phyloP scores from a whole-genome alignment of 2,329 filamentous ascomycete genomes.

The Stachybotrys chartarum region DNA sequence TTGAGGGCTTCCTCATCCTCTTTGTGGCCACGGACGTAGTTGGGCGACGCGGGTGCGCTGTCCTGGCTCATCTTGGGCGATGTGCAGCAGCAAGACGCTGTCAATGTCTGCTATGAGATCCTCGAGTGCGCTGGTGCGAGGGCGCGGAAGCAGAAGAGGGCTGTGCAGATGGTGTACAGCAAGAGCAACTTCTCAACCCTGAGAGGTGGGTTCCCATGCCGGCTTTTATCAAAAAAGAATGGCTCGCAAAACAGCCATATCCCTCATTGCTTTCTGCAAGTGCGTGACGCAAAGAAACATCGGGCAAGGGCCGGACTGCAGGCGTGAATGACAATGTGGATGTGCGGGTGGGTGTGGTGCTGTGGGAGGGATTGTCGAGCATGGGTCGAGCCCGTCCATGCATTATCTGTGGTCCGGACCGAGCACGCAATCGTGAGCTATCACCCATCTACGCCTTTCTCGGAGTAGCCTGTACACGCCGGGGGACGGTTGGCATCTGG shows the following conservation, averaged over 20 bases:
- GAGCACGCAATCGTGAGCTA: not conserved
- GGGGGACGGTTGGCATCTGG: not conserved
- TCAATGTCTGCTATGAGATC: too few relatives aligned
- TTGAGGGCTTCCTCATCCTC: conserved; percentile 23
- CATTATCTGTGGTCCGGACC: not conserved
- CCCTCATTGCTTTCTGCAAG: not conserved
- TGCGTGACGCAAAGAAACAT: not conserved
- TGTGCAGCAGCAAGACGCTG: not conserved
- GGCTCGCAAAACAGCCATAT: not conserved
- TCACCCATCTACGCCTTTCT: not conserved
- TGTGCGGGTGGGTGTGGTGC: not conserved
- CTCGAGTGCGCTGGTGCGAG: not conserved
- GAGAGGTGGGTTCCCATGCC: not conserved
- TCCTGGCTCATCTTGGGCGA: not conserved
- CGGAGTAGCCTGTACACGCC: not conserved
- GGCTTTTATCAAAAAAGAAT: not conserved
- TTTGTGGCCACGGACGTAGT: not conserved
- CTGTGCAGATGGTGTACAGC: not conserved
- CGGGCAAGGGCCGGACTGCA: not conserved
- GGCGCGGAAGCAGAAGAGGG: not conserved
- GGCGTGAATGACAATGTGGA: not conserved
- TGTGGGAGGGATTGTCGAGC: not conserved
- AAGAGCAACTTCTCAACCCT: not conserved
- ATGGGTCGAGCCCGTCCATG: not conserved
- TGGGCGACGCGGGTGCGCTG: not conserved